A percentile compares a stretch with the other conserved stretches of the same genome.
phyloP scores from a whole-genome alignment of 2,329 filamentous ascomycete genomes.

The Microcera coccophila region DNA sequence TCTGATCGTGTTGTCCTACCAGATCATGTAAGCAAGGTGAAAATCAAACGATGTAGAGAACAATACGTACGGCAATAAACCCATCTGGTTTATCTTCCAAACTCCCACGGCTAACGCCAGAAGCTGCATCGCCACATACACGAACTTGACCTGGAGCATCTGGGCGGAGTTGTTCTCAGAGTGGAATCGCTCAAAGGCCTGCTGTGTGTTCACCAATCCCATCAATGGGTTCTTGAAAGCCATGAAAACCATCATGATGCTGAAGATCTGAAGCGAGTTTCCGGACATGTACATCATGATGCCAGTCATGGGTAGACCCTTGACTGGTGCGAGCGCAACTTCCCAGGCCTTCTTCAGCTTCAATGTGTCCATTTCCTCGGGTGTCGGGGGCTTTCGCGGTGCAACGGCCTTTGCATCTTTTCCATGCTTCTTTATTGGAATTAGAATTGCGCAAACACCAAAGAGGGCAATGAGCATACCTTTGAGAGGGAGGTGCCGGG shows the following conservation, averaged over 20 bases:
- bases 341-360: constrained; percentile 99
- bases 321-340: constrained; percentile 86
- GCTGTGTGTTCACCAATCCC: constrained; percentile 76
- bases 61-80: constrained; percentile 73
- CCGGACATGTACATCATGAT: constrained; percentile 99
- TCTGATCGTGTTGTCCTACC: constrained; percentile 86
- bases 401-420: constrained; percentile 48
- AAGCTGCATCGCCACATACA: constrained; percentile 84
- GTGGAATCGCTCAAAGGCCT: constrained; percentile 88
- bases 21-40: constrained; percentile 5
- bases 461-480: constrained; percentile 37
- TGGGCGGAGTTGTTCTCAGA: constrained; percentile 70
- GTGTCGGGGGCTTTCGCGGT: constrained; percentile 63
- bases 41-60: not conserved
- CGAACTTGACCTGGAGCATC: constrained; percentile 77
- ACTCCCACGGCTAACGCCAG: constrained; percentile 79
- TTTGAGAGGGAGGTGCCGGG: constrained; percentile 54
- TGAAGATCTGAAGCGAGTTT: constrained; percentile 97
- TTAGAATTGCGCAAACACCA: no score
- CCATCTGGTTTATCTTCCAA: constrained; percentile 98
- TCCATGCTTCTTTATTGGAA: constrained; percentile 42
- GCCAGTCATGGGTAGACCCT: constrained; percentile 93
- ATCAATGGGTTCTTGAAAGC: constrained; percentile 94
- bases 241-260: constrained; percentile 99
- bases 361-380: constrained; percentile 87